Evolutionary conservation across 2,329 filamentous ascomycete species (phyloP).

Genomic region (Cladosporium phlei): DNA sequence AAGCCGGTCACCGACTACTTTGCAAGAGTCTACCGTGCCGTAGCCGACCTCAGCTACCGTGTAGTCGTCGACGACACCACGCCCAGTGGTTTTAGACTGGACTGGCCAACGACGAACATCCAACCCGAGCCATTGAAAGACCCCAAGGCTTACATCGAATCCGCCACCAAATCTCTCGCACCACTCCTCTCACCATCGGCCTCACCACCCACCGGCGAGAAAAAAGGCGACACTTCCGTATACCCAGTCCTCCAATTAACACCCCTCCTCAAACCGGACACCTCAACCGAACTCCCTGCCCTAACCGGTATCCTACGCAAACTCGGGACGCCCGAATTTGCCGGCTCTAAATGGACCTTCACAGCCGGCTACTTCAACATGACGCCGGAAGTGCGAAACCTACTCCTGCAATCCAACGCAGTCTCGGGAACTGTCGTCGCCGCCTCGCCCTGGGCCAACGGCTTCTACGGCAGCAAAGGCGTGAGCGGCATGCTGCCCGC

Average conservation of each 20-base stretch:
- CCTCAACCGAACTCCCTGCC: slow-evolving; percentile 83
- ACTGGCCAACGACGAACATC: slow-evolving; percentile 72
- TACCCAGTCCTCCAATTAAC: slow-evolving; percentile 88
- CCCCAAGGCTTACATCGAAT: slow-evolving; percentile 63
- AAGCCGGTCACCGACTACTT: slow-evolving; percentile 79
- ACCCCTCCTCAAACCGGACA: slow-evolving; percentile 71
- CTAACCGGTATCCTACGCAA: slow-evolving; percentile 68
- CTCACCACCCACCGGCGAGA: slow-evolving; percentile 16
- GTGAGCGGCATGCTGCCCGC: slow-evolving; percentile 85
- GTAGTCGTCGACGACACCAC: slow-evolving; percentile 57
- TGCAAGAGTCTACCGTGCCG: slow-evolving; percentile 66
- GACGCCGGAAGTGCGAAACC: slow-evolving; percentile 71
- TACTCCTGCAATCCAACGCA: slow-evolving; percentile 70
- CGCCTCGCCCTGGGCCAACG: slow-evolving; percentile 88
- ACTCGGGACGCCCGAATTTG: slow-evolving; percentile 58
- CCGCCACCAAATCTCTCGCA: slow-evolving; percentile 62
- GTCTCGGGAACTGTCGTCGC: slow-evolving; percentile 77
- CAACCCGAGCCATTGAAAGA: slow-evolving; percentile 69
- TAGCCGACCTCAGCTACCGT: slow-evolving; percentile 76
- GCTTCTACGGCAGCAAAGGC: slow-evolving; percentile 84
- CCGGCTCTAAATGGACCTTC: slow-evolving; percentile 81
- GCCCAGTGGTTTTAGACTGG: slow-evolving; percentile 48
- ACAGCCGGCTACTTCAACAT: slow-evolving; percentile 99
- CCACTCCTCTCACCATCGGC: slow-evolving; percentile 55
- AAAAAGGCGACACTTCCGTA: slow-evolving; percentile 62